Conservation (phyloP, 23 red algal genomes). For the Pyropia haitanensis region DNA sequence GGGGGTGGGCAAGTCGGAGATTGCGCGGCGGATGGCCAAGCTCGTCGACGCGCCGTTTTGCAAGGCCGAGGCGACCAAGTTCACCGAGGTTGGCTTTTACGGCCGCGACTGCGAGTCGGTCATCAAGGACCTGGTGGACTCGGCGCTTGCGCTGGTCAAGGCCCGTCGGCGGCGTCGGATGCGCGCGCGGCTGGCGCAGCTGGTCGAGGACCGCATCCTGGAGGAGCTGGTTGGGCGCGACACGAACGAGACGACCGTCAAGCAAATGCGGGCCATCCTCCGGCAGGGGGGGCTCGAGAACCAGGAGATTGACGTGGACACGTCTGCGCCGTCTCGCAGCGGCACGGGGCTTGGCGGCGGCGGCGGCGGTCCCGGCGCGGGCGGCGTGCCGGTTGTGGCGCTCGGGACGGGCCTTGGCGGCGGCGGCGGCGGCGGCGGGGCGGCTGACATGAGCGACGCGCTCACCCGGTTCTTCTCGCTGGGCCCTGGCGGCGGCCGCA, state of each 20-base stretch:
- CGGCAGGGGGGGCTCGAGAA: constrained; percentile 75
- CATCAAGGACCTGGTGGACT: constrained; percentile 75
- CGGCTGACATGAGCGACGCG: constrained; percentile 61
- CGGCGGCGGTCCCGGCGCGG: constrained; percentile 47
- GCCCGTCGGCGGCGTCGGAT: constrained; percentile 39
- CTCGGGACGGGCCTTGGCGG: too few species aligned
- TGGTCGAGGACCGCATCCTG: constrained; percentile 77
- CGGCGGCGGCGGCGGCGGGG: constrained; percentile 36
- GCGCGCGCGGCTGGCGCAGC: constrained; percentile 25
- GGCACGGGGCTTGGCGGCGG: constrained; percentile 20
- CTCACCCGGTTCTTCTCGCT: constrained; percentile 61
- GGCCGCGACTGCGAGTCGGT: constrained; percentile 85
- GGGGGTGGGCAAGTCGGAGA: constrained; percentile 86
- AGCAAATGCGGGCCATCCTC: constrained; percentile 49
- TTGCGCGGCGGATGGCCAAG: constrained; percentile 78
- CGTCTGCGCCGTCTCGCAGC: constrained; percentile 19
- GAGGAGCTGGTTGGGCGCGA: constrained; percentile 71
- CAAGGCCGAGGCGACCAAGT: constrained; percentile 90
- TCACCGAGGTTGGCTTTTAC: constrained; percentile 90
- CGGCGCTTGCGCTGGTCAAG: constrained; percentile 62
- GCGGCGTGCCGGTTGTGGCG: too few species aligned
- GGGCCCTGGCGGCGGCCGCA: constrained; percentile 32
- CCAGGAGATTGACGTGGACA: constrained; percentile 80
- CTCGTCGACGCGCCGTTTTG: constrained; percentile 89
- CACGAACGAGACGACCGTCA: constrained; percentile 30